Evolutionary conservation across 306 rosid species (phyloP).

Genomic region (Fragaria ananassa): DNA sequence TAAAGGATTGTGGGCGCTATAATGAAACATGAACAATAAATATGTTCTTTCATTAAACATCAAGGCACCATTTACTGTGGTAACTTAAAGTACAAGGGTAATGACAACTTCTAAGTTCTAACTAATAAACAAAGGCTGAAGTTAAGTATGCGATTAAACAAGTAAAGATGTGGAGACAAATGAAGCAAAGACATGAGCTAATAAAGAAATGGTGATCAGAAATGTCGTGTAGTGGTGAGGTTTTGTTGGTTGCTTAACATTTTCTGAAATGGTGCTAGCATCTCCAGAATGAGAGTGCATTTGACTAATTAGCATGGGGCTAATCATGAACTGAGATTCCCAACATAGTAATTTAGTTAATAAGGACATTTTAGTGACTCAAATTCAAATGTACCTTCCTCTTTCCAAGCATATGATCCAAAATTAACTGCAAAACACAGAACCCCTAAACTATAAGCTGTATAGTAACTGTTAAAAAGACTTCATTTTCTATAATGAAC

Average conservation of each 20-base stretch:
- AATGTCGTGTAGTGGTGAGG: not conserved
- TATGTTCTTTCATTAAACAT: not conserved
- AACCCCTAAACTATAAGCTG: constrained; percentile 3
- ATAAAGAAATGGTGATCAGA: not conserved
- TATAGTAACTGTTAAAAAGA: not conserved
- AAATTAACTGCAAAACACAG: constrained; percentile 8
- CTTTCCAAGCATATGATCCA: constrained; percentile 25
- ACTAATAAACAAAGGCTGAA: not conserved
- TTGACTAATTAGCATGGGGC: not conserved
- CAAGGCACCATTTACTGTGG: not conserved
- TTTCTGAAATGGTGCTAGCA: constrained; percentile 11
- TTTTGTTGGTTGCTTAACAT: constrained; percentile 14
- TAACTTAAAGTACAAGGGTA: not conserved
- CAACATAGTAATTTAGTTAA: not conserved
- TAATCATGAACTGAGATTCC: constrained; percentile 14
- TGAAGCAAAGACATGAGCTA: constrained; percentile 5
- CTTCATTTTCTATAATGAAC: not conserved
- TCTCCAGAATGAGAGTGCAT: constrained; percentile 11
- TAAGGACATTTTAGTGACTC: not conserved
- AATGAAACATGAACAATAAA: not conserved
- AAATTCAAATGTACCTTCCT: constrained; percentile 15
- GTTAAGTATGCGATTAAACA: not conserved
- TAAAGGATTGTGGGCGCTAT: not conserved
- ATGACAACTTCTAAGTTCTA: not conserved
- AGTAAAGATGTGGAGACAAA: constrained; percentile 9